phyloP scores from a whole-genome alignment of 805 yeast species.

The Wickerhamiella lipophila region DNA sequence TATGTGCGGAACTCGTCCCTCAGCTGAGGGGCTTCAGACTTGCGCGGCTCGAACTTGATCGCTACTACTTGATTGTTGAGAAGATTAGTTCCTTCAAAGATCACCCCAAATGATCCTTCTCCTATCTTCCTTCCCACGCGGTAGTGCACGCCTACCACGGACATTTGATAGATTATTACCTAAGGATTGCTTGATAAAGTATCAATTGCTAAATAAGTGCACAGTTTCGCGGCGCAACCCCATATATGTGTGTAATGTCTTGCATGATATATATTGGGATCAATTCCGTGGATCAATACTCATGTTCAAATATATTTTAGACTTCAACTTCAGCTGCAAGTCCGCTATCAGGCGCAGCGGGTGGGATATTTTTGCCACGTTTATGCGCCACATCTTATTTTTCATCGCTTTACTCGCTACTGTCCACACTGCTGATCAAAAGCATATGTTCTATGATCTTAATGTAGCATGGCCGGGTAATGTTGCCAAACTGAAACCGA shows the following conservation, averaged over 20 bases:
- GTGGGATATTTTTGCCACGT: not conserved
- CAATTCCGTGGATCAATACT: too few relatives aligned
- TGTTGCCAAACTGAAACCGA: slow-evolving; percentile 12
- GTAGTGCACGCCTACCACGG: slow-evolving; percentile 83
- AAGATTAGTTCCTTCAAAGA: slow-evolving; percentile 88
- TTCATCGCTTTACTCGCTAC: not conserved
- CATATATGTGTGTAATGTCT: not conserved
- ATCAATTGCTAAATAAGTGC: not conserved
- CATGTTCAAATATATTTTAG: too few relatives aligned
- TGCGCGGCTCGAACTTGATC: slow-evolving; percentile 87
- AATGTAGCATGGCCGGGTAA: slow-evolving; percentile 30
- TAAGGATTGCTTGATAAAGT: slow-evolving; percentile 1
- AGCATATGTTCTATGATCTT: slow-evolving; percentile 28
- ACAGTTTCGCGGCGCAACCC: not conserved
- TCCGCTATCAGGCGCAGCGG: not conserved
- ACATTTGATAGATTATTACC: slow-evolving; percentile 9
- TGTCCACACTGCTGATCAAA: not conserved
- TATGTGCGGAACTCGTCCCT: slow-evolving; percentile 93
- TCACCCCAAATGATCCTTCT: slow-evolving; percentile 95
- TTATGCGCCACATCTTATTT: not conserved
- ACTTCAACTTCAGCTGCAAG: too few relatives aligned
- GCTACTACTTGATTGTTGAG: slow-evolving; percentile 89
- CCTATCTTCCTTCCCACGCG: slow-evolving; percentile 95
- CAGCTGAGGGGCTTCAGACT: slow-evolving; percentile 92
- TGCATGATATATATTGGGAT: not conserved